These are phyloP conservation scores for Aspergillus vadensis DNA, from an alignment of 2,329 filamentous ascomycete genomes.

Conservation along the genomic window DNA sequence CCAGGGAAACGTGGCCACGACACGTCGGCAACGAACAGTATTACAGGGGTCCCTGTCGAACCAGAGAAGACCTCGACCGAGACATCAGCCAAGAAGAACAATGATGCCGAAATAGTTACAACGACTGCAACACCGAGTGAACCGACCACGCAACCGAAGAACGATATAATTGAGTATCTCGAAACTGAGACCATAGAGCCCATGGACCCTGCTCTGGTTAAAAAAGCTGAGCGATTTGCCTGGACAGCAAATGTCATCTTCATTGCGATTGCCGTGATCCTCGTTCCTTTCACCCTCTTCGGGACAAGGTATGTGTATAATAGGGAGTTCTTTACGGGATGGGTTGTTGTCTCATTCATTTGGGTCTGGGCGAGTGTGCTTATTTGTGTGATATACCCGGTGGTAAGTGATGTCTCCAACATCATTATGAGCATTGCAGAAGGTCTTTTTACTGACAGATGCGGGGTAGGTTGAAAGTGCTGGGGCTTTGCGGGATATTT, in stretches of 20 bases:
- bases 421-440: background rate
- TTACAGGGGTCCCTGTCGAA: background rate
- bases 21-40: background rate
- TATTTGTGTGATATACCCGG: constrained; percentile 45
- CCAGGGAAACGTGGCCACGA: constrained; percentile 27
- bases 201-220: constrained; percentile 43
- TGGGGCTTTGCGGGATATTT: constrained; percentile 33
- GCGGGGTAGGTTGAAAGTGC: constrained; percentile 41
- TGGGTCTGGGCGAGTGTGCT: constrained; percentile 44
- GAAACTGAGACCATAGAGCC: constrained; percentile 44
- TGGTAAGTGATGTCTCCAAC: constrained; percentile 17
- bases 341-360: constrained; percentile 45
- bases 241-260: constrained; percentile 39
- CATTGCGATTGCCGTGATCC: constrained; percentile 38
- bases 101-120: background rate
- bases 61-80: background rate
- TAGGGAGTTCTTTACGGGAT: constrained; percentile 40
- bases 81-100: background rate
- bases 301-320: constrained; percentile 42
- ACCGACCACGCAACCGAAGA: constrained; percentile 32
- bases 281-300: constrained; percentile 46
- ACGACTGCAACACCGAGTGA: background rate
- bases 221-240: constrained; percentile 42
- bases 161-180: constrained; percentile 48
- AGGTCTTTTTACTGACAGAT: background rate